A percentile compares a stretch with the other conserved stretches of the same genome.
These are phyloP conservation scores for Solanum appendiculatum DNA, from an alignment of 257 asterid species.

Conservation along the genomic window DNA sequence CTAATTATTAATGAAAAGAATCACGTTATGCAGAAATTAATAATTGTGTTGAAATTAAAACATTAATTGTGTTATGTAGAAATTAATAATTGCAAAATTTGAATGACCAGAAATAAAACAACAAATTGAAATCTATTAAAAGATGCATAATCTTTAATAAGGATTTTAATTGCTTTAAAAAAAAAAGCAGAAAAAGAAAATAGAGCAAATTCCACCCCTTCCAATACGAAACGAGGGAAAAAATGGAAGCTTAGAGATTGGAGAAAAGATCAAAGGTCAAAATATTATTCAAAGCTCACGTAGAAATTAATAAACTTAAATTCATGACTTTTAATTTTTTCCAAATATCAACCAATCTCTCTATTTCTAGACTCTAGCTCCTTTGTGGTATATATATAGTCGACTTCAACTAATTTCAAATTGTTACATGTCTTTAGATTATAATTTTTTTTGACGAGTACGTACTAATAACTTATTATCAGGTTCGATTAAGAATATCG, in stretches of 20 bases:
- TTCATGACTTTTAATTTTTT: background rate
- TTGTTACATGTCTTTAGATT: background rate
- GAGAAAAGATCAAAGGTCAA: background rate
- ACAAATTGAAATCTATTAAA: no score
- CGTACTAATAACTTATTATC: background rate
- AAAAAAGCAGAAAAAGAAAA: background rate
- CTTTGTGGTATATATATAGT: background rate
- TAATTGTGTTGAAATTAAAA: background rate
- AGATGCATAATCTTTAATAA: no score
- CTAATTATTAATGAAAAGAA: no score
- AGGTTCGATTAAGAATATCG: background rate
- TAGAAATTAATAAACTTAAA: background rate
- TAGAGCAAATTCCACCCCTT: background rate
- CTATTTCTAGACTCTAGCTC: background rate
- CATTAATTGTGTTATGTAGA: background rate
- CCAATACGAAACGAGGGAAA: background rate
- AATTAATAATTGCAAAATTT: no score
- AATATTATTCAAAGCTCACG: background rate
- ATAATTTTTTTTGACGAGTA: background rate
- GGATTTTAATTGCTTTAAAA: background rate
- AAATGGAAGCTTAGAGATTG: background rate
- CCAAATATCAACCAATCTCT: background rate
- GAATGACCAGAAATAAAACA: no score
- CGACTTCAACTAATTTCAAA: background rate
- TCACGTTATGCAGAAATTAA: background rate